A percentile compares a stretch with the other conserved stretches of the same genome.
These are phyloP conservation scores for Adansonia gregorii DNA, from an alignment of 441 rosid species.

Conservation along the genomic window DNA sequence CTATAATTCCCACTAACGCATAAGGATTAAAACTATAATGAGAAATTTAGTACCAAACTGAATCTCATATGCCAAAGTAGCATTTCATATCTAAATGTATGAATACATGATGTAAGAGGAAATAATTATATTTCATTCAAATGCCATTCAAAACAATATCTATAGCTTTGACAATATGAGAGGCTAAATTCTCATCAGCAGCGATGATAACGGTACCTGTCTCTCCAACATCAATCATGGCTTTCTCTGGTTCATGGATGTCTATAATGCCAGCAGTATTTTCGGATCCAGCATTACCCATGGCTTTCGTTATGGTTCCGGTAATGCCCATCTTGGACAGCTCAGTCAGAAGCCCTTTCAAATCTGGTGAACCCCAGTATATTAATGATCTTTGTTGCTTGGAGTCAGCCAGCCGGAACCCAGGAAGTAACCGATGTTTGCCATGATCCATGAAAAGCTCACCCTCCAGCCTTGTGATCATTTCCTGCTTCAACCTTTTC, in stretches of 20 bases:
- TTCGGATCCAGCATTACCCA: slow-evolving; percentile 34
- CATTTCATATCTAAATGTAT: not conserved
- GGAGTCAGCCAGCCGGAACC: slow-evolving; percentile 35
- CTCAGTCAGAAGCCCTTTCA: slow-evolving; percentile 45
- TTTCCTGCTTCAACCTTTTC: slow-evolving; percentile 48
- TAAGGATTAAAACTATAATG: too few species aligned
- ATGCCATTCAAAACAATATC: slow-evolving; percentile 49
- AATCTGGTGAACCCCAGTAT: slow-evolving; percentile 60
- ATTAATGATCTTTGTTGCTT: slow-evolving; percentile 37
- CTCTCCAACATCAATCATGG: slow-evolving; percentile 48
- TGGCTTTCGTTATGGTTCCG: slow-evolving; percentile 47
- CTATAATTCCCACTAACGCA: too few species aligned
- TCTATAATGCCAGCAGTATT: slow-evolving; percentile 27
- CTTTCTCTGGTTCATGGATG: slow-evolving; percentile 47
- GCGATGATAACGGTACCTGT: slow-evolving; percentile 46
- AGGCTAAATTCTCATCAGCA: slow-evolving; percentile 47
- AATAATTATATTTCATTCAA: slow-evolving; percentile 24
- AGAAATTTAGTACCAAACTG: not conserved
- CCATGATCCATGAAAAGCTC: slow-evolving; percentile 51
- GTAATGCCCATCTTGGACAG: slow-evolving; percentile 56
- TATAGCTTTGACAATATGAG: slow-evolving; percentile 49
- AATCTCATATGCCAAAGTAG: not conserved
- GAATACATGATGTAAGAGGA: not conserved
- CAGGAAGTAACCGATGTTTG: slow-evolving; percentile 46
- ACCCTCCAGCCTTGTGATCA: slow-evolving; percentile 63